Evolutionary conservation across 371 early-diverging fungal genomes (phyloP).

Genomic region (Apophysomyces variabilis): DNA sequence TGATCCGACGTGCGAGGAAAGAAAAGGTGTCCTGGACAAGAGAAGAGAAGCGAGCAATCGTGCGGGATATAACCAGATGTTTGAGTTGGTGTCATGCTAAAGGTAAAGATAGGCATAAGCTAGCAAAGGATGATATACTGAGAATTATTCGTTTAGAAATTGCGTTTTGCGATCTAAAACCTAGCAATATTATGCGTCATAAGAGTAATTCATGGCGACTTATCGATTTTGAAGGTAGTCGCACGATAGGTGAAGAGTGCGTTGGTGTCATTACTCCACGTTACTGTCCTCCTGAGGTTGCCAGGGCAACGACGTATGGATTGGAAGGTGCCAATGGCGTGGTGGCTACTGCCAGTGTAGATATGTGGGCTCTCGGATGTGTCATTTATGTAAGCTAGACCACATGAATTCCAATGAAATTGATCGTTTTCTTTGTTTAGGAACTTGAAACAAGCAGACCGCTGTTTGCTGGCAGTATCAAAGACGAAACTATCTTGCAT

Average conservation of each 20-base stretch:
- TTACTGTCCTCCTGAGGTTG: slow-evolving; percentile 52
- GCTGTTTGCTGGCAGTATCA: slow-evolving; percentile 44
- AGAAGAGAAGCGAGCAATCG: slow-evolving; percentile 16
- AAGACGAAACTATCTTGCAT: slow-evolving; percentile 54
- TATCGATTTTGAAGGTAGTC: slow-evolving; percentile 54
- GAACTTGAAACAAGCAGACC: slow-evolving; percentile 51
- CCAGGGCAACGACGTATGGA: slow-evolving; percentile 55
- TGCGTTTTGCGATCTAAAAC: slow-evolving; percentile 39
- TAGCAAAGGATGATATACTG: background rate
- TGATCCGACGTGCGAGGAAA: slow-evolving; percentile 23
- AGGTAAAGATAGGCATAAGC: slow-evolving; percentile 15
- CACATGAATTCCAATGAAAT: no score
- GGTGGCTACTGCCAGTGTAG: slow-evolving; percentile 51
- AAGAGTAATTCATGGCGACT: slow-evolving; percentile 35
- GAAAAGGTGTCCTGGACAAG: slow-evolving; percentile 18
- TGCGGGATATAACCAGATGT: slow-evolving; percentile 33
- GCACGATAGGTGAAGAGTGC: slow-evolving; percentile 43
- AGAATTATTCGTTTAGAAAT: slow-evolving; percentile 16
- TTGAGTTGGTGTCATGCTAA: slow-evolving; percentile 45
- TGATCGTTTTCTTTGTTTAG: slow-evolving; percentile 9
- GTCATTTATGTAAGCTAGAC: slow-evolving; percentile 40
- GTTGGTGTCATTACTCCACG: slow-evolving; percentile 34
- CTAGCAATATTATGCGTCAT: slow-evolving; percentile 47
- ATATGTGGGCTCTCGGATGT: slow-evolving; percentile 56
- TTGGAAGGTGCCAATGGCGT: slow-evolving; percentile 55